Conservation (phyloP, 179 eudicot species). For the Beta corolliflora region DNA sequence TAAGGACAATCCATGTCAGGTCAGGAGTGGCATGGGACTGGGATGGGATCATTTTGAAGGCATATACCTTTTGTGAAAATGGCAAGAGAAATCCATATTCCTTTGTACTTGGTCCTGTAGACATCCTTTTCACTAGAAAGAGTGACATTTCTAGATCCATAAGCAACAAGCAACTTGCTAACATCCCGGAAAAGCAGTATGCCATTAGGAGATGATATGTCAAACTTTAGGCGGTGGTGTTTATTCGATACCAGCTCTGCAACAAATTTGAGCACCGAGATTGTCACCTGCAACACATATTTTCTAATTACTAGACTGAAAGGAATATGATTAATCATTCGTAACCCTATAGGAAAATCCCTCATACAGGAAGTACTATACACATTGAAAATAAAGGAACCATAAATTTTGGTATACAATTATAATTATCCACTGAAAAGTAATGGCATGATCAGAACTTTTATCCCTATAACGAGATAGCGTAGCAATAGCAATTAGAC, state of each 20-base stretch:
- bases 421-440: neutral
- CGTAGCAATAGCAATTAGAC: neutral
- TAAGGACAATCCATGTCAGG: neutral
- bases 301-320: neutral
- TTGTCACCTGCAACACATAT: slow-evolving; percentile 49
- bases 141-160: slow-evolving; percentile 50
- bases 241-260: slow-evolving; percentile 54
- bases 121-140: slow-evolving; percentile 41
- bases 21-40: neutral
- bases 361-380: neutral
- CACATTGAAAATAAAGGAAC: neutral
- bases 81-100: slow-evolving; percentile 45
- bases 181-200: slow-evolving; percentile 60
- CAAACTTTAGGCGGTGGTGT: slow-evolving; percentile 47
- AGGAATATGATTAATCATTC: neutral
- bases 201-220: slow-evolving; percentile 51
- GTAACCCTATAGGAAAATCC: neutral
- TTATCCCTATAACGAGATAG: neutral
- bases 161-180: slow-evolving; percentile 54
- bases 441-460: neutral
- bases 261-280: slow-evolving; percentile 50
- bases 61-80: slow-evolving; percentile 44
- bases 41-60: neutral
- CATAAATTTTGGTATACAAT: neutral
- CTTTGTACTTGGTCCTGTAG: slow-evolving; percentile 54